A percentile compares a stretch with the other conserved stretches of the same genome.
These are phyloP conservation scores for Aquilaria malaccensis DNA, from an alignment of 345 rosid genomes.

Conservation along the genomic window DNA sequence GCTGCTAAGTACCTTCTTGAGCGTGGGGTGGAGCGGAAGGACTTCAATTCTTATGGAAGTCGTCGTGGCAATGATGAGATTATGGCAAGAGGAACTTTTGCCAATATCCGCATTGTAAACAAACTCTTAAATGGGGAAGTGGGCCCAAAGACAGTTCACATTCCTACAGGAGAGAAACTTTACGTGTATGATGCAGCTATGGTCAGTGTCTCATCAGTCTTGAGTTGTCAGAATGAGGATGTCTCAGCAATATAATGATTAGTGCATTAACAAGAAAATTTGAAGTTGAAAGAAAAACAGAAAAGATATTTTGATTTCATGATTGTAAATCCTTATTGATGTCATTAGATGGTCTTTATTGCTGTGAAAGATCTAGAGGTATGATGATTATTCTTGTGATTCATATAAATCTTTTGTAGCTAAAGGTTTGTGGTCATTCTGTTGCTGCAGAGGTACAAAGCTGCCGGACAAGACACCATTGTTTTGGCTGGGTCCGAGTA, in stretches of 20 bases:
- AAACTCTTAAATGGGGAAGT: conserved; percentile 94
- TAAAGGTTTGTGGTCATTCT: conserved; percentile 3
- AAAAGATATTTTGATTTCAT: no score
- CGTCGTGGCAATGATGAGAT: conserved; percentile 96
- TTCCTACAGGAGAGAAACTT: conserved; percentile 95
- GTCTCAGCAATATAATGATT: no score
- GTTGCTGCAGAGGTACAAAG: conserved; percentile 69
- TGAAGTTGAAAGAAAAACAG: no score
- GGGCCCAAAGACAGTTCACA: conserved; percentile 87
- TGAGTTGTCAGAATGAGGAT: no score
- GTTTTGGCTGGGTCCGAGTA: conserved; percentile 96
- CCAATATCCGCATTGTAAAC: conserved; percentile 95
- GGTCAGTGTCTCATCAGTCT: conserved; percentile 34
- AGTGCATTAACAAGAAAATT: no score
- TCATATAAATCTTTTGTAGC: not conserved
- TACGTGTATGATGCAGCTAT: conserved; percentile 85
- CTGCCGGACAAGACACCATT: conserved; percentile 68
- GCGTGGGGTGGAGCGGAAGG: conserved; percentile 68
- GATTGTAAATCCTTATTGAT: no score
- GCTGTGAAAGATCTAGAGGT: not conserved
- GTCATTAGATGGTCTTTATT: not conserved
- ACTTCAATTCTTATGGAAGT: conserved; percentile 98
- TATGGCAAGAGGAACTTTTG: conserved; percentile 98
- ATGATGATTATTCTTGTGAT: not conserved
- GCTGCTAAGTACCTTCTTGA: conserved; percentile 82